Conservation (phyloP, 2,329 filamentous ascomycete species). For the Botryosphaeria dothidea region DNA sequence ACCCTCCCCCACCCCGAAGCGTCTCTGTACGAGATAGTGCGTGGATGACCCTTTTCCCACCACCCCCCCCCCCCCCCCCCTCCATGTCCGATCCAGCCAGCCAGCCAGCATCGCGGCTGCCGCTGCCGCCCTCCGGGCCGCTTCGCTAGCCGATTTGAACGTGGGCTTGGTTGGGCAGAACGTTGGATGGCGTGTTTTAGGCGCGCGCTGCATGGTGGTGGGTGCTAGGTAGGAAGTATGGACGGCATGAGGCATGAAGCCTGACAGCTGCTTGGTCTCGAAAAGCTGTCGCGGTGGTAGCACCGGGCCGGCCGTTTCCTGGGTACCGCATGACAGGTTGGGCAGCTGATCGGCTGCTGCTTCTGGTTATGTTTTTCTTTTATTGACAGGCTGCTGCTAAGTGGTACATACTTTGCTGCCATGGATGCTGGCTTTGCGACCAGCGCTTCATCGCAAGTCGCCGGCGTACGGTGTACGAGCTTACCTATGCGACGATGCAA, state of each 20-base stretch:
- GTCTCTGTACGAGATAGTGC: neutral
- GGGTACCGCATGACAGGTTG: slow-evolving; percentile 1
- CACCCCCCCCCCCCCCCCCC: neutral
- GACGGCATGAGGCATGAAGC: neutral
- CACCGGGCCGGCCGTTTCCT: too few species aligned
- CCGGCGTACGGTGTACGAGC: neutral
- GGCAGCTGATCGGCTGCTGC: slow-evolving; percentile 1
- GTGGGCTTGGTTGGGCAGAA: neutral
- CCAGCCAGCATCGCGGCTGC: neutral
- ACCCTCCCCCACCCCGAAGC: neutral
- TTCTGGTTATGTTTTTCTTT: neutral
- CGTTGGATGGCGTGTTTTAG: neutral
- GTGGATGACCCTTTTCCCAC: neutral
- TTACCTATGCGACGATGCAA: neutral
- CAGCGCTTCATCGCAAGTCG: neutral
- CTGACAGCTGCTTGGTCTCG: neutral
- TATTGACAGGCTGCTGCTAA: neutral
- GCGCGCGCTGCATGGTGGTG: slow-evolving; percentile 3
- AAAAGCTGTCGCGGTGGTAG: too few species aligned
- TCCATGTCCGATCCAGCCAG: neutral
- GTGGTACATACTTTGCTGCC: neutral
- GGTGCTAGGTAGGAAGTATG: neutral
- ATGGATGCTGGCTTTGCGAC: neutral
- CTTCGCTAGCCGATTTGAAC: neutral
- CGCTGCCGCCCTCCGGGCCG: neutral